Conservation (phyloP, 2,329 filamentous ascomycete species). For the Torrubiellomyces zombiae region DNA sequence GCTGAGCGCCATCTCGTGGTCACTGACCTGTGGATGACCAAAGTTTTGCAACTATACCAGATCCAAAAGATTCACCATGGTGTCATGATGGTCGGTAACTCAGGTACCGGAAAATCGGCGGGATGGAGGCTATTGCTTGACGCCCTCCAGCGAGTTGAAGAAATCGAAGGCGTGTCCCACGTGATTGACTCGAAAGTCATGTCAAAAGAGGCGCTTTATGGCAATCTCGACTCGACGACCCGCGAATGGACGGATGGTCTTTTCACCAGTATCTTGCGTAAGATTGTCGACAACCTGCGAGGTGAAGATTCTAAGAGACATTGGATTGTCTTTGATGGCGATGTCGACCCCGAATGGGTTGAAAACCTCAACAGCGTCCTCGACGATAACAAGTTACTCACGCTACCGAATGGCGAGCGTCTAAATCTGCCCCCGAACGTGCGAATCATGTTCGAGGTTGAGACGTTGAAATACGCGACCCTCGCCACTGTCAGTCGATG, state of each 20-base stretch:
- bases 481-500: conserved; percentile 98
- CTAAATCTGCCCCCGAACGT: conserved; percentile 89
- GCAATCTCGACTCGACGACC: conserved; percentile 88
- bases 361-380: conserved; percentile 99
- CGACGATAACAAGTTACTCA: conserved; percentile 96
- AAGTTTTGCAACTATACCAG: conserved; percentile 91
- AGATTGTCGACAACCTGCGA: conserved; percentile 96
- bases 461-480: conserved; percentile 92
- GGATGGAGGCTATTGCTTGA: conserved; percentile 88
- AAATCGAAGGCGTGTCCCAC: conserved; percentile 84
- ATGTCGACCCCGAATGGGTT: conserved; percentile 98
- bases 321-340: conserved; percentile 98
- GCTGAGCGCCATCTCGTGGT: conserved; percentile 74
- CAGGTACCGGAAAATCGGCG: conserved; percentile 90
- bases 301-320: conserved; percentile 93
- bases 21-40: conserved; percentile 92
- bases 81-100: conserved; percentile 99
- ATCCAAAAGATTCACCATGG: conserved; percentile 96
- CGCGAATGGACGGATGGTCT: conserved; percentile 98
- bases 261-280: conserved; percentile 92
- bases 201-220: conserved; percentile 96
- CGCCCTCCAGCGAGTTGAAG: conserved; percentile 79
- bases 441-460: conserved; percentile 99
- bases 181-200: conserved; percentile 99
- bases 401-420: conserved; percentile 92